Conservation (phyloP, 805 yeast species). For the Candida oleophila region DNA sequence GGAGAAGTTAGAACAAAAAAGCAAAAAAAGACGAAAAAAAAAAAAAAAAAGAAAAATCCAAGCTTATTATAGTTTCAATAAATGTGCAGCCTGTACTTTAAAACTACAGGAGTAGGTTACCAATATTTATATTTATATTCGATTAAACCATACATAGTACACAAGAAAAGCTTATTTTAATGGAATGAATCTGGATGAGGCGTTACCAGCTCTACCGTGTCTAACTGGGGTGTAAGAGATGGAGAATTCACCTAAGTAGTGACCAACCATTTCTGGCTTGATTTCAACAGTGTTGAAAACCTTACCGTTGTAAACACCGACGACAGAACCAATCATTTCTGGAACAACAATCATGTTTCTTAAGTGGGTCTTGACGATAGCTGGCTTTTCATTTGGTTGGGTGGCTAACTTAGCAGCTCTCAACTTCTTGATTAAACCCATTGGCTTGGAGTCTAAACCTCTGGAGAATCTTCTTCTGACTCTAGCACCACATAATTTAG, state of each 20-base stretch:
- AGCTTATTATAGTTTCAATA: no score
- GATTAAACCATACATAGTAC: conserved; percentile 11
- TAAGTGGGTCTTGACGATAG: conserved; percentile 96
- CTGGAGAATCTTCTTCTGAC: conserved; percentile 99
- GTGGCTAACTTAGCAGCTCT: conserved; percentile 95
- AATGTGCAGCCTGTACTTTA: no score
- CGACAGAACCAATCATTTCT: conserved; percentile 99
- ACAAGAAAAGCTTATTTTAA: conserved; percentile 34
- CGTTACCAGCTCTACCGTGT: conserved; percentile 98
- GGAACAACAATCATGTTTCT: conserved; percentile 99
- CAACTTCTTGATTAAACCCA: conserved; percentile 94
- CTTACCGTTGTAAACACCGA: conserved; percentile 99
- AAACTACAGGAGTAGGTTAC: background rate
- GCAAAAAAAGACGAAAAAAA: background rate
- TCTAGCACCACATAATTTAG: conserved; percentile 96
- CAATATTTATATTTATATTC: conserved; percentile 11
- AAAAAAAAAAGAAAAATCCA: background rate
- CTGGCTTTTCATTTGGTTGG: conserved; percentile 93
- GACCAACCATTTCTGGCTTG: conserved; percentile 99
- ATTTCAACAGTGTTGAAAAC: conserved; percentile 98
- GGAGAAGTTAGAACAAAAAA: background rate
- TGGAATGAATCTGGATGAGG: conserved; percentile 77
- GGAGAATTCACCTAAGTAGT: conserved; percentile 99
- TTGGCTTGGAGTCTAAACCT: conserved; percentile 94
- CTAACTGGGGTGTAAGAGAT: conserved; percentile 99